A percentile compares a stretch with the other conserved stretches of the same genome.
Conservation (phyloP, 1,284 basidiomycete species). For the Marasmius sp. region DNA sequence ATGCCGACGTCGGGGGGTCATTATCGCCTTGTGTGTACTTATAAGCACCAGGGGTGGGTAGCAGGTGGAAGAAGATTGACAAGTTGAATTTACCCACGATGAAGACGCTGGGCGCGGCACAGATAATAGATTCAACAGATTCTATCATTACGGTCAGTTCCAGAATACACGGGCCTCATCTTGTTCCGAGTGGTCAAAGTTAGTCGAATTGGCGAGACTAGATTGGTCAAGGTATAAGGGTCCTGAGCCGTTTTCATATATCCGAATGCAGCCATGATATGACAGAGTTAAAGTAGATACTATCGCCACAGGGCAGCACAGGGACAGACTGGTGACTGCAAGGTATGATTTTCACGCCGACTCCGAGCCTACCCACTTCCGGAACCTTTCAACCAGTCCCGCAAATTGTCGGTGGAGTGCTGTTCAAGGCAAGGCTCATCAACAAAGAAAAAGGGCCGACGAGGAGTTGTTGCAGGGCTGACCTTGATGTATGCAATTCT, state of each 20-base stretch:
- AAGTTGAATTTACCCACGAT: neutral
- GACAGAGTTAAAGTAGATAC: too few species aligned
- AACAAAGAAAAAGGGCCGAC: neutral
- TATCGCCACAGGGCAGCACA: too few species aligned
- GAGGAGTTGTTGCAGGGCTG: neutral
- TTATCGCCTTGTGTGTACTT: neutral
- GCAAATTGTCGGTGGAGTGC: neutral
- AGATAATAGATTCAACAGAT: neutral
- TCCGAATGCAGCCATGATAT: too few species aligned
- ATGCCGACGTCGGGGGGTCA: neutral
- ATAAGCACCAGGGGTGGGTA: too few species aligned
- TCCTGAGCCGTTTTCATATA: too few species aligned
- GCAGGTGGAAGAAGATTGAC: neutral
- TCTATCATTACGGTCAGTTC: neutral
- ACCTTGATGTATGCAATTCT: conserved; percentile 14
- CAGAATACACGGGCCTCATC: too few species aligned
- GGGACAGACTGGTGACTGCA: too few species aligned
- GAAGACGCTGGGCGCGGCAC: neutral
- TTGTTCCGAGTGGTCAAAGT: too few species aligned
- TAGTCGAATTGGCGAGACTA: neutral
- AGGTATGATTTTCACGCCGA: too few species aligned
- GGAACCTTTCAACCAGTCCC: neutral
- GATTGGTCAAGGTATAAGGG: neutral
- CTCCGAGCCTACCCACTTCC: too few species aligned
- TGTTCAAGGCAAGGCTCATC: neutral